These are phyloP conservation scores for Wickerhamiella brachini DNA, from an alignment of 805 yeast genomes.

Conservation along the genomic window DNA sequence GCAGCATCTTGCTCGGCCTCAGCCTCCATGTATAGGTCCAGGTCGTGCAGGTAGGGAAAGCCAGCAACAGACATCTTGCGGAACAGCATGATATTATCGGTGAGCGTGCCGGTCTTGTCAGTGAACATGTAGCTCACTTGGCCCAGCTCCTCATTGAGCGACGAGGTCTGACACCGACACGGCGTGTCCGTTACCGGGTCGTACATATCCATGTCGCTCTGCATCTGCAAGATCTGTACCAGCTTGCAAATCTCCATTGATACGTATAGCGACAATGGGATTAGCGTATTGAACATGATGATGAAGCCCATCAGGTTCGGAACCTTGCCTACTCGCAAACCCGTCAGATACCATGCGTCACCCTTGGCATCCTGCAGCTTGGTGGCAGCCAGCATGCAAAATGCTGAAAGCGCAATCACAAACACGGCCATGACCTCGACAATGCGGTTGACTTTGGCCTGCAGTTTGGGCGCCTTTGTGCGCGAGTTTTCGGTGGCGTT, in stretches of 20 bases:
- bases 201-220: slow-evolving; percentile 91
- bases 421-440: slow-evolving; percentile 78
- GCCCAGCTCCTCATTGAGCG: slow-evolving; percentile 90
- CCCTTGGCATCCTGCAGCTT: slow-evolving; percentile 22
- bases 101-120: slow-evolving; percentile 94
- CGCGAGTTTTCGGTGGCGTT: slow-evolving; percentile 84
- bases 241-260: slow-evolving; percentile 93
- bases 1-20: slow-evolving; percentile 7
- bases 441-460: slow-evolving; percentile 65
- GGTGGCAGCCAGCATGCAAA: slow-evolving; percentile 73
- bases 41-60: slow-evolving; percentile 74
- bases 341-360: slow-evolving; percentile 58
- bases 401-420: slow-evolving; percentile 59
- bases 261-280: slow-evolving; percentile 87
- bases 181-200: slow-evolving; percentile 74
- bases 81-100: slow-evolving; percentile 89
- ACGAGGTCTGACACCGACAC: slow-evolving; percentile 88
- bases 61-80: slow-evolving; percentile 82
- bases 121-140: slow-evolving; percentile 91
- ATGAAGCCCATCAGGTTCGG: slow-evolving; percentile 91
- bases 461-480: slow-evolving; percentile 86
- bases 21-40: slow-evolving; percentile 32
- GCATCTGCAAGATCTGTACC: slow-evolving; percentile 67
- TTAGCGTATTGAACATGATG: slow-evolving; percentile 93
- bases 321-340: slow-evolving; percentile 68